Evolutionary conservation across 805 yeast species (phyloP), one percentile per base, ranked within the genome.

Genomic region (Kregervanrija pseudodelftensis): DNA sequence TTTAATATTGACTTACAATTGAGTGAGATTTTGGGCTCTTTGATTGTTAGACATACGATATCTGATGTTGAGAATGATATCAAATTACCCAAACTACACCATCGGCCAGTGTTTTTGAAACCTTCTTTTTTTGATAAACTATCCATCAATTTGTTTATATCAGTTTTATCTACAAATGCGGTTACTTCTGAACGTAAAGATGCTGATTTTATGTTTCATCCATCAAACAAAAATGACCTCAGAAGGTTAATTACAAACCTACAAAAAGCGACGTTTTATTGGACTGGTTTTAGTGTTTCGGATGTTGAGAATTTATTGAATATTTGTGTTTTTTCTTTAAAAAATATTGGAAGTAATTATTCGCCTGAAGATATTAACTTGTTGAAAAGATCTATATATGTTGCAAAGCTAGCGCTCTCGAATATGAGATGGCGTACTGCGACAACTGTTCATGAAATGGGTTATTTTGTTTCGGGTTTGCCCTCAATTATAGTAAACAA

Each of bases 161-260:
- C 86, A 0, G 85, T 82, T 1, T 63, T 82, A 38, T 85, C 87
- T 1, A 78, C 80, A 3, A 82, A 82, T 65, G 86, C 89, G 0
- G 83, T 82, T 3, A 77, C 87, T 5, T 81, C 88, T 0, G 87
- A 82, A 55, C 61, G 88, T 40, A 70, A 67, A 4, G 90, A 76
- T 50, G 67, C 71, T 17, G 89, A 82, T 58, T 82, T 79, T 59
- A 80, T 82, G 86, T 82, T 82, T 55, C 82, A 82, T 65, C 74
- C 79, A 0, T 59, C 73, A 0, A 81, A 80, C 52, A 65, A 77
- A 36, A 59, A 58, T 14, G 80, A 79, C 49, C 59, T 82, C 34
- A 64, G 81, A 47, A 60, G 81, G 40, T 66, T 82, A 50, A 72
- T 82, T 11, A 71, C 76, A 4, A 82, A 82, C 54, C 56, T 82